Conservation (phyloP, 352 stramenopile genomes). For the Globisporangium recalcitrans region DNA sequence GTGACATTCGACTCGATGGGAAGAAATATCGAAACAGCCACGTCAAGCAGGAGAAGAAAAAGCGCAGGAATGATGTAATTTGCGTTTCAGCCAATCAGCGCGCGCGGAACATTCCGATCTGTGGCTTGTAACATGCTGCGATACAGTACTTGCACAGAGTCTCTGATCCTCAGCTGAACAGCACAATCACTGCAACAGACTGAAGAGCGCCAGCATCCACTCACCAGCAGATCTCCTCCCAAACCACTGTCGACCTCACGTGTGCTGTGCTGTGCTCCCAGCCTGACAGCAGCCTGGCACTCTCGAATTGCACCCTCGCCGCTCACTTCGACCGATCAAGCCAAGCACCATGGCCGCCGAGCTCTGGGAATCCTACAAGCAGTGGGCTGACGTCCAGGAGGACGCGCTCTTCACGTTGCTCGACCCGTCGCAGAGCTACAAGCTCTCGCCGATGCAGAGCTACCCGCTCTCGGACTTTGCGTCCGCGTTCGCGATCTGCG, state of each 20-base stretch:
- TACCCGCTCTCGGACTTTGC: slow-evolving; percentile 51
- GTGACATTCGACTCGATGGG: background rate
- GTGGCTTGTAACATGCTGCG: background rate
- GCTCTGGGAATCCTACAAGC: slow-evolving; percentile 55
- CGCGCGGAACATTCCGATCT: background rate
- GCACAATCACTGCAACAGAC: background rate
- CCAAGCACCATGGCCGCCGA: slow-evolving; percentile 25
- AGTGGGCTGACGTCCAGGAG: slow-evolving; percentile 48
- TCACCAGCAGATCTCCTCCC: background rate
- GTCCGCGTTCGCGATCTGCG: slow-evolving; percentile 47
- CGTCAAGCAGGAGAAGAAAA: slow-evolving; percentile 13
- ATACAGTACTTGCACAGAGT: background rate
- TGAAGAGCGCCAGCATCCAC: slow-evolving; percentile 2
- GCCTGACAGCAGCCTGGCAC: slow-evolving; percentile 3
- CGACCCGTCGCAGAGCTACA: slow-evolving; percentile 38
- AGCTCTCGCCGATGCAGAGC: slow-evolving; percentile 37
- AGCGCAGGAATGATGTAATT: slow-evolving; percentile 19
- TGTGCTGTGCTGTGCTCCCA: background rate
- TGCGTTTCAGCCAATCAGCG: slow-evolving; percentile 9
- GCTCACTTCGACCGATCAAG: slow-evolving; percentile 14
- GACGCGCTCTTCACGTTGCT: slow-evolving; percentile 43
- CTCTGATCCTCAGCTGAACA: slow-evolving; percentile 2
- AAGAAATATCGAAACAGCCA: background rate
- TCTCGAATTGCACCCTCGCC: slow-evolving; percentile 15
- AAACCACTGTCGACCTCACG: slow-evolving; percentile 11